Percentiles rank a stretch among this genome's conserved stretches.
phyloP scores from a whole-genome alignment of 768 basidiomycete genomes.

The Galerina sulciceps region DNA sequence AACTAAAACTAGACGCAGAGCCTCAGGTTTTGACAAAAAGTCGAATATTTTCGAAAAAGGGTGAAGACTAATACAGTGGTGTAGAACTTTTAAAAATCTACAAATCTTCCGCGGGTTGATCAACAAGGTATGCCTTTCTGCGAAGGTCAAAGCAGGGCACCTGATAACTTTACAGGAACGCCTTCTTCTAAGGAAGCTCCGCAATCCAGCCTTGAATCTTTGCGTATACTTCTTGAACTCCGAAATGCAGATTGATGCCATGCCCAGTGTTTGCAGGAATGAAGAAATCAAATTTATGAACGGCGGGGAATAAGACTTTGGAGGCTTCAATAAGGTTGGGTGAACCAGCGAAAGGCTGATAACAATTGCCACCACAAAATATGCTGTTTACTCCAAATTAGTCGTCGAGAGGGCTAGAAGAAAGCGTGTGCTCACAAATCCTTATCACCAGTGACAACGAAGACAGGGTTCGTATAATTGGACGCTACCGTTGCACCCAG shows the following conservation, averaged over 20 bases:
- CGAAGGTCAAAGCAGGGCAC: not conserved
- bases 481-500: constrained; percentile 7
- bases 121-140: not conserved
- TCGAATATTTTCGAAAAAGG: too few relatives aligned
- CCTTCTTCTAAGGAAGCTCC: not conserved
- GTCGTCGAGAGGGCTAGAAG: not conserved
- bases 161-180: not conserved
- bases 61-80: too few relatives aligned
- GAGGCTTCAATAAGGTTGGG: constrained; percentile 11
- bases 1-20: too few relatives aligned
- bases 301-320: constrained; percentile 12
- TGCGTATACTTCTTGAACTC: constrained; percentile 12
- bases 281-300: constrained; percentile 8
- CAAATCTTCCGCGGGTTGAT: too few relatives aligned
- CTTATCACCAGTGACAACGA: constrained; percentile 27
- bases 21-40: too few relatives aligned
- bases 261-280: constrained; percentile 25
- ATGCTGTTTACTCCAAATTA: constrained; percentile 11
- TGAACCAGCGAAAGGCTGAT: constrained; percentile 8
- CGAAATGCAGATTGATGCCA: constrained; percentile 19
- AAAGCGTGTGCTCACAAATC: constrained; percentile 20
- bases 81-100: too few relatives aligned
- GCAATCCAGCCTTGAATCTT: constrained; percentile 20
- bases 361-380: constrained; percentile 22
- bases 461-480: constrained; percentile 22